phyloP scores from a whole-genome alignment of 257 asterid genomes.

The Solanum sparsipilum region DNA sequence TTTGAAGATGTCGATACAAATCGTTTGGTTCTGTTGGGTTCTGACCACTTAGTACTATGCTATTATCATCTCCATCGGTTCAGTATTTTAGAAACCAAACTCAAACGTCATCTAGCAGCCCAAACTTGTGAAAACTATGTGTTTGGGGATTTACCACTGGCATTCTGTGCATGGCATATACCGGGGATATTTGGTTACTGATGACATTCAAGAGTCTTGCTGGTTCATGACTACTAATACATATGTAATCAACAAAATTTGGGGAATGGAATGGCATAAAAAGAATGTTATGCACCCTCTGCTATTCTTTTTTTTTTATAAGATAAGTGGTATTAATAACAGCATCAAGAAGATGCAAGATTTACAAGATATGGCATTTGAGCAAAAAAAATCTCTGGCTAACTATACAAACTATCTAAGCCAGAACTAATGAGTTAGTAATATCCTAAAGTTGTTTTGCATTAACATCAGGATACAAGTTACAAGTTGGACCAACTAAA shows the following conservation, averaged over 20 bases:
- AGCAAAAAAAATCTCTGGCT: too few species aligned
- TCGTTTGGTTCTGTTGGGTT: not conserved
- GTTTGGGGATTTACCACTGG: not conserved
- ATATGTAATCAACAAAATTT: not conserved
- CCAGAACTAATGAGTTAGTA: too few species aligned
- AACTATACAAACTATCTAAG: too few species aligned
- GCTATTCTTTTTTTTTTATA: not conserved
- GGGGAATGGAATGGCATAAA: not conserved
- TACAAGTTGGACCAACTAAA: too few species aligned
- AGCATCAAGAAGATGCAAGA: too few species aligned
- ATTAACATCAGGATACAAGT: too few species aligned
- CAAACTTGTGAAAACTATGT: not conserved
- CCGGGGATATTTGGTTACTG: not conserved
- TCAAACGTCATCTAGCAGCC: not conserved
- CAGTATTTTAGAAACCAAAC: not conserved
- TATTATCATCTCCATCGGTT: not conserved
- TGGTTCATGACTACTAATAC: not conserved
- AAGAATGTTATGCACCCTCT: not conserved
- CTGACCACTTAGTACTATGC: not conserved
- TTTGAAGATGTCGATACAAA: not conserved
- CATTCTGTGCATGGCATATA: not conserved
- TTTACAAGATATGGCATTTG: too few species aligned
- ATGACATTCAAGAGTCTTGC: not conserved
- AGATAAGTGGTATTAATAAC: too few species aligned
- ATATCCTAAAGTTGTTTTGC: too few species aligned